A percentile compares a stretch with the other conserved stretches of the same genome.
These are phyloP conservation scores for Globisporangium nodosum DNA, from an alignment of 352 stramenopile genomes.

Conservation along the genomic window DNA sequence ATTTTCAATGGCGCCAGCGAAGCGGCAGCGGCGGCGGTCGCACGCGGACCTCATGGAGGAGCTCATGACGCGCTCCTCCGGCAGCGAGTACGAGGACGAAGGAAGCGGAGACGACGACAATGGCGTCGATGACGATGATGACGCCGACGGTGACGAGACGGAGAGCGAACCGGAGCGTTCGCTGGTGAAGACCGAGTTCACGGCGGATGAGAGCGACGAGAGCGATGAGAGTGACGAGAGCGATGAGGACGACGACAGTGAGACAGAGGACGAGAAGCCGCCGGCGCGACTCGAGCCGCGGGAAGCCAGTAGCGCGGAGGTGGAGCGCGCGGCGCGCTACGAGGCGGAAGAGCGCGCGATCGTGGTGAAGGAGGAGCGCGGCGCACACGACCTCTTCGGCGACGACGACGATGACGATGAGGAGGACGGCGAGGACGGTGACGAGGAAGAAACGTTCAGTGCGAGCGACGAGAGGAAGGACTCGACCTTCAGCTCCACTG, in stretches of 20 bases:
- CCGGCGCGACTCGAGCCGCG: background rate
- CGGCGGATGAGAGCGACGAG: background rate
- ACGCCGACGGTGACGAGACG: conserved; percentile 20
- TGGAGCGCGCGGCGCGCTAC: conserved; percentile 8
- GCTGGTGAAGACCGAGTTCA: conserved; percentile 11
- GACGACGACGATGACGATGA: conserved; percentile 4
- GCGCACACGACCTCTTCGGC: conserved; percentile 5
- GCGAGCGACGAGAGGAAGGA: background rate
- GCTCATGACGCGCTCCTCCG: conserved; percentile 3
- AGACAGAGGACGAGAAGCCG: conserved; percentile 9
- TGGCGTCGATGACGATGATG: conserved; percentile 1
- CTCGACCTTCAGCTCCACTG: background rate
- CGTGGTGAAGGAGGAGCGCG: conserved; percentile 8
- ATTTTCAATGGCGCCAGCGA: background rate
- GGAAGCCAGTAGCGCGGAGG: conserved; percentile 7
- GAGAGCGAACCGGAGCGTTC: conserved; percentile 17
- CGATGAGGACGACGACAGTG: conserved; percentile 8
- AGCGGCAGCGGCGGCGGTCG: background rate
- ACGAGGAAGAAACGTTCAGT: background rate
- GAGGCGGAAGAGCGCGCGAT: conserved; percentile 13
- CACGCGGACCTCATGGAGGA: conserved; percentile 6
- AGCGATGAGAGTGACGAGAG: conserved; percentile 11
- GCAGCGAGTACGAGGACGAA: background rate
- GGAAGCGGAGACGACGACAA: too few relatives aligned
- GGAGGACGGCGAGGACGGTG: conserved; percentile 3